Evolutionary conservation across 768 basidiomycete genomes (phyloP).

Genomic region (Calvatia gigantea): DNA sequence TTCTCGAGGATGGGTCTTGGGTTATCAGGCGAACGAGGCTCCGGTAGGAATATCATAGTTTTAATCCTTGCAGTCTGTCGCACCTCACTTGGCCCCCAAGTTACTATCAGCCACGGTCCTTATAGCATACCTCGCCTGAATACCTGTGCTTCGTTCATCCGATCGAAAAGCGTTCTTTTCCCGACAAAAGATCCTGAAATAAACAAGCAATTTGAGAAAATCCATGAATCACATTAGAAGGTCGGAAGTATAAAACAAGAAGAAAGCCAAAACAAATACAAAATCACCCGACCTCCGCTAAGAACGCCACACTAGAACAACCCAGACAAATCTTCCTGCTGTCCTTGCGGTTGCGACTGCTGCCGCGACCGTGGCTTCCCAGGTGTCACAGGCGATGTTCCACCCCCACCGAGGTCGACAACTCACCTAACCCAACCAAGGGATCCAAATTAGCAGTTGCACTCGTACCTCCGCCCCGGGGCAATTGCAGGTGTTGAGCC

Average conservation of each 20-base stretch:
- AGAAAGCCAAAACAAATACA: constrained; percentile 14
- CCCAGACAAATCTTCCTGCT: constrained; percentile 47
- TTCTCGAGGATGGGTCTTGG: neutral
- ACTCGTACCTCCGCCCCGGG: constrained; percentile 11
- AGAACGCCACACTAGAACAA: constrained; percentile 39
- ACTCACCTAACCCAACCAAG: constrained; percentile 14
- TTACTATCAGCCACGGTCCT: too few species aligned
- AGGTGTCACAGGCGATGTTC: constrained; percentile 11
- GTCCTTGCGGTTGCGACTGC: constrained; percentile 19
- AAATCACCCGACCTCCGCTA: neutral
- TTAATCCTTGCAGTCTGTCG: neutral
- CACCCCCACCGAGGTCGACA: constrained; percentile 4
- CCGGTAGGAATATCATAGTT: neutral
- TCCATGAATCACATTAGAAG: neutral
- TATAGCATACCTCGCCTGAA: too few species aligned
- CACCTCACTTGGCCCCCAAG: neutral
- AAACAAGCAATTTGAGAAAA: too few species aligned
- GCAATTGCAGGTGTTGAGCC: constrained; percentile 13
- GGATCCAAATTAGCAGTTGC: constrained; percentile 20
- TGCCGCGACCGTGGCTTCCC: constrained; percentile 28
- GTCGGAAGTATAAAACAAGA: constrained; percentile 2
- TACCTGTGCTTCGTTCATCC: too few species aligned
- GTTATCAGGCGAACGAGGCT: neutral
- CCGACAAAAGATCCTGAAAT: too few species aligned
- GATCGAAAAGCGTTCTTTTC: too few species aligned